Evolutionary conservation across 2,329 filamentous ascomycete genomes (phyloP), one percentile per base, ranked within the genome.

Genomic region (Phialophora chinensis): DNA sequence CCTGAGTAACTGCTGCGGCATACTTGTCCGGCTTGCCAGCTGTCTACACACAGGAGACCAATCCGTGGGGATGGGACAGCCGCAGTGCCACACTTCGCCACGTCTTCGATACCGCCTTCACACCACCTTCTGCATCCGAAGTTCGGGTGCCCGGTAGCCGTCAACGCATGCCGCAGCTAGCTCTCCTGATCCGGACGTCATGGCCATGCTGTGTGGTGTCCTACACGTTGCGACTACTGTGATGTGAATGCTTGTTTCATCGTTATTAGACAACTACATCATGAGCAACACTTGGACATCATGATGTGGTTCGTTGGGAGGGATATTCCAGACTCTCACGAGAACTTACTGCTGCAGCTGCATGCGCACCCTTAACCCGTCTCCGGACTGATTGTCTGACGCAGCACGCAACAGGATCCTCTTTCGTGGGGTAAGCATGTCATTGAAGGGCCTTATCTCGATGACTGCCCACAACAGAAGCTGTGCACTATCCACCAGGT

Each of bases 91-190:
- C 53, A 29, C 29, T 35, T 55, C 53, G 53, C 53, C 53, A 31
- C 53, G 29, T 11, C 29, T 17, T 6, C 8, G 14, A 11, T 53
- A 31, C 29, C 29, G 29, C 29, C 55, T 58, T 58, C 33, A 44
- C 55, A 58, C 55, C 55, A 58, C 55, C 55, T 58, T n/a, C 35
- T 25, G 4, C 31, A 47, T 8, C n/a, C 5, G 53, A 55, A 55
- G 17, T 35, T 33, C 53, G 29, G 11, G n/a, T 55, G 53, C 29
- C 53, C 31, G 53, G 29, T 1, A 10, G 52, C 10, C 23, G 14
- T 33, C 52, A 55, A 33, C 4, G 8, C 10, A n/a, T 35, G 14
- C 14, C 14, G 8, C 25, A 12, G 12, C 25, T 35, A 17, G 35
- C 29, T 55, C 23, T 55, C 53, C 53, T 55, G 29, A 31, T 12